phyloP scores from a whole-genome alignment of 805 yeast species.

The Pichia gijzeniarum region DNA sequence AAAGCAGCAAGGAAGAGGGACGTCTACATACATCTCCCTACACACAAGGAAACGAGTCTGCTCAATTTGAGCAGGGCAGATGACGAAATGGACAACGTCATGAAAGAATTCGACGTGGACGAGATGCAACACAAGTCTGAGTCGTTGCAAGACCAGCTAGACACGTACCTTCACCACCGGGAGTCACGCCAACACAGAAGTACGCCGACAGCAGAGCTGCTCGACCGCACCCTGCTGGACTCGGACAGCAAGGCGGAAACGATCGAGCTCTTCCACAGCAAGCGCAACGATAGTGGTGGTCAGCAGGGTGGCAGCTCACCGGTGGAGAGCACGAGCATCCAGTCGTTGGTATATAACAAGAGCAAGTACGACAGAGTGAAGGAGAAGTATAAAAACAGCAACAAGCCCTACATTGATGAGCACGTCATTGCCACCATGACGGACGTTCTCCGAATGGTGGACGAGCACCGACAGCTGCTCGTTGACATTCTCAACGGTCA shows the following conservation, averaged over 20 bases:
- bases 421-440: conserved; percentile 10
- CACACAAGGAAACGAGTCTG: background rate
- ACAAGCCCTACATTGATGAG: conserved; percentile 15
- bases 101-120: conserved; percentile 9
- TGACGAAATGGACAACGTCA: background rate
- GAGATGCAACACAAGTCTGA: background rate
- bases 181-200: background rate
- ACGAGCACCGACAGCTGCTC: conserved; percentile 9
- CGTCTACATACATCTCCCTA: background rate
- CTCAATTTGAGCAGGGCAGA: background rate
- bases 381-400: conserved; percentile 13
- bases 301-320: background rate
- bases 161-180: background rate
- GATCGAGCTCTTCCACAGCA: background rate
- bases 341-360: conserved; percentile 1
- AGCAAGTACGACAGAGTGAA: conserved; percentile 12
- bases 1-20: background rate
- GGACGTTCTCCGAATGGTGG: conserved; percentile 9
- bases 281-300: background rate
- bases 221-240: background rate
- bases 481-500: conserved; percentile 33
- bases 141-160: background rate
- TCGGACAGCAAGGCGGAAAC: background rate
- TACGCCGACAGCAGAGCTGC: background rate
- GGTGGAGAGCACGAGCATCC: background rate